Evolutionary conservation across 768 basidiomycete genomes (phyloP), one percentile per base, ranked within the genome.

Genomic region (Fomitopsis pulvina): DNA sequence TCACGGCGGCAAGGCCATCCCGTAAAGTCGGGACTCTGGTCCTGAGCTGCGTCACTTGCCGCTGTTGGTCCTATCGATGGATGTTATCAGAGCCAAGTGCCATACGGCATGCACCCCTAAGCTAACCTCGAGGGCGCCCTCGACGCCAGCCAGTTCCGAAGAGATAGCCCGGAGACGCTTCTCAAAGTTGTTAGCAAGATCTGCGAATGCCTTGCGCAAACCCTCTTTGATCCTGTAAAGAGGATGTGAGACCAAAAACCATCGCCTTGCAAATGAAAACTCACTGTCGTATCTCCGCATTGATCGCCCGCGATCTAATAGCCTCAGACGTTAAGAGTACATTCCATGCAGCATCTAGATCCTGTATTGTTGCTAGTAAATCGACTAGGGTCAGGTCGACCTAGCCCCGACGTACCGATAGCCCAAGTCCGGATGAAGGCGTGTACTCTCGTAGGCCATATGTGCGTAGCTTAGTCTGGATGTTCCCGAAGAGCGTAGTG

Each of bases 381-480:
- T 10, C 4, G 16, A 9, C 18, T 4, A 22, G 7, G 25, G 18
- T 6, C 7, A 16, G 7, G 12, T 10, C n/a, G 25, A 45, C 6
- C 18, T 10, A 29, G n/a, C 2, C 11, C 22, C 47, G 34, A 63
- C 76, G 43, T 53, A 81, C 82, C 29, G 74, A 69, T 26, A 85
- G 73, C 21, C 81, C 69, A 18, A 92, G 68, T 2, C 89, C 92
- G 3, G 67, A 63, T 2, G 83, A 80, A 11, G 96, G 93, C 21
- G 84, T 74, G 65, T 94, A 98, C 59, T 89, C 82, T 51, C 81
- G 74, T 57, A 99, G 63, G 9, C 85, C 81, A 70, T 98, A 98
- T 21, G 94, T 98, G 66, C 77, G 79, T 49, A 98, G 70, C 67
- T 98, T 97, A 0, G 92, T 95, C 65, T 93, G 90, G 25, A 99